Base-by-base conservation (phyloP, 2,329 filamentous ascomycete genomes). In the Ilyonectria mors-panacis region DNA sequence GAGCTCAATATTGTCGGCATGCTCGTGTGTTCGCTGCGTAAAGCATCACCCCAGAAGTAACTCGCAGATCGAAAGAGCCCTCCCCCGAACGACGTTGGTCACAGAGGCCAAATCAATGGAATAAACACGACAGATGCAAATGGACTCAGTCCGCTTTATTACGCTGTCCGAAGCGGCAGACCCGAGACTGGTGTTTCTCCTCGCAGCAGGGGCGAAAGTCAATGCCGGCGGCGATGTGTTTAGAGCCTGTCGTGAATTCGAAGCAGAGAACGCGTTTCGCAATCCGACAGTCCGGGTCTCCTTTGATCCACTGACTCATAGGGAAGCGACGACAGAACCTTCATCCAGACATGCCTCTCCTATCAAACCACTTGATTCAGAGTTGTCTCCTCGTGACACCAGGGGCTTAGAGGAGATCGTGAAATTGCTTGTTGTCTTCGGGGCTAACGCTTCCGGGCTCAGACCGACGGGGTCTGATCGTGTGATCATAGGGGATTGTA, bases 161-260 rank as follows among this genome's bases (percentile, higher is more conserved):
- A 23, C 42, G 19, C 42, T 21, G 19, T 45, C 19, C 4, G 19
- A 45, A 45, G 42, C 19, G 42, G 42, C 19, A n/a, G 42, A 45
- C 17, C 19, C 2, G 42, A 45, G 19, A 45, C 42, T 45, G 8
- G 4, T 12, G 10, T 30, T 42, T 28, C 42, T 45, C 19, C 42
- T 21, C 42, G 17, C 21, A 48, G 15, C 33, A 48, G 42, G 56
- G 17, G 15, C 56, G 21, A 12, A 12, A 9, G 15, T 39, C 39
- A 30, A 28, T 28, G 30, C 26, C 47, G 45, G 58, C 33, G 19
- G 56, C 56, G 9, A 59, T 35, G 7, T 59, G 56, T 59, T 59
- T 21, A 17, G 47, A 59, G 56, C 56, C 56, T 59, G 56, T 37
- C 5, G 56, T 23, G 56, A 59, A 47, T 59, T 47, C n/a, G 56